A percentile compares a stretch with the other conserved stretches of the same genome.
Evolutionary conservation across 1,284 basidiomycete genomes (phyloP).

Genomic region (Tranzscheliella williamsii): DNA sequence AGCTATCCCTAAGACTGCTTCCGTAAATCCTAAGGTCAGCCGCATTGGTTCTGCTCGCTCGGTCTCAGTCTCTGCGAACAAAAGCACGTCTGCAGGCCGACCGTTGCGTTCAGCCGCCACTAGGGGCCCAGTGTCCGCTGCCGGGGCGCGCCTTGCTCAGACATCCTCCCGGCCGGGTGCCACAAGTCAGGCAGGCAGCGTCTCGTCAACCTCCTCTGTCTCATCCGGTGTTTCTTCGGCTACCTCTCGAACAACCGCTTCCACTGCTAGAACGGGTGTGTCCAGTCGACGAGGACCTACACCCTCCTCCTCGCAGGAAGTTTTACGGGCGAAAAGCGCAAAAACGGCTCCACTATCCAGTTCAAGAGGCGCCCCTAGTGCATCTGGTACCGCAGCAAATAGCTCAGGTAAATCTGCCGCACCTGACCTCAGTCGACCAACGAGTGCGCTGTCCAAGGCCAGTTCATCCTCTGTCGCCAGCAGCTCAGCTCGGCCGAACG

Average conservation of each 20-base stretch:
- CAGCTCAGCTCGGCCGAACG: slow-evolving; percentile 10
- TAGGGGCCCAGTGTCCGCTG: slow-evolving; percentile 1
- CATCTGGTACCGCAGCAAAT: not conserved
- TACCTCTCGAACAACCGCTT: slow-evolving; percentile 27
- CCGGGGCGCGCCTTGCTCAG: not conserved
- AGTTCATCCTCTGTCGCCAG: slow-evolving; percentile 14
- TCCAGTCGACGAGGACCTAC: slow-evolving; percentile 2
- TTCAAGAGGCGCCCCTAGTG: not conserved
- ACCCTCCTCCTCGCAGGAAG: no score
- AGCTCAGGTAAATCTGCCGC: slow-evolving; percentile 1
- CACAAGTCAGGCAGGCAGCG: slow-evolving; percentile 27
- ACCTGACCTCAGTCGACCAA: slow-evolving; percentile 17
- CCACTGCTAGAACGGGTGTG: slow-evolving; percentile 5
- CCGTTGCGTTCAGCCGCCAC: slow-evolving; percentile 17
- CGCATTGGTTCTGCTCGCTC: slow-evolving; percentile 19
- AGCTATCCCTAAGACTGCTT: slow-evolving; percentile 6
- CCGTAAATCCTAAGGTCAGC: slow-evolving; percentile 1
- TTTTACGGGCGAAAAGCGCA: no score
- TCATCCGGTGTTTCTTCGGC: slow-evolving; percentile 24
- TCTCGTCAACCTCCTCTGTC: slow-evolving; percentile 26
- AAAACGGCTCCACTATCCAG: no score
- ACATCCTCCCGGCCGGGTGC: slow-evolving; percentile 9
- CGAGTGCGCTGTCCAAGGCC: slow-evolving; percentile 34
- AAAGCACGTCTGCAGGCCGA: slow-evolving; percentile 4
- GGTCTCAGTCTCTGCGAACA: no score